Evolutionary conservation across 1,139 yeast species (phyloP).

Genomic region (Debaryomyces sp.): DNA sequence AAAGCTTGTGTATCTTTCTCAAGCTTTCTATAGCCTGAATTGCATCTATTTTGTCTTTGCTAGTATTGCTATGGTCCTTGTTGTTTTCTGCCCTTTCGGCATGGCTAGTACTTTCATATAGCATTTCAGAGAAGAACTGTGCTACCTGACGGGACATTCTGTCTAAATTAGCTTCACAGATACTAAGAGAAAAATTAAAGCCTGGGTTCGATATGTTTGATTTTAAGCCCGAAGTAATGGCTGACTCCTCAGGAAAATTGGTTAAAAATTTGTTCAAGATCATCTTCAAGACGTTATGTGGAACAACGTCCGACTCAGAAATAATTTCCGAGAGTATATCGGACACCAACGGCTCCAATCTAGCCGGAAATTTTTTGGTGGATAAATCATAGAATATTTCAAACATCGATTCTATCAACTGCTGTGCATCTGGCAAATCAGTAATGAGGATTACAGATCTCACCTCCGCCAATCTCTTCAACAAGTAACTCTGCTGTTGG

Average conservation of each 20-base stretch:
- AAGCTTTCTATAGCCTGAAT: conserved; percentile 45
- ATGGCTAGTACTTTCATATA: conserved; percentile 51
- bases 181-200: conserved; percentile 63
- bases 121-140: conserved; percentile 76
- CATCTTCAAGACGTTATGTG: conserved; percentile 61
- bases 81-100: conserved; percentile 24
- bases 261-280: conserved; percentile 56
- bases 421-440: conserved; percentile 67
- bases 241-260: conserved; percentile 17
- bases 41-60: conserved; percentile 14
- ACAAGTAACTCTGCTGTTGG: conserved; percentile 64
- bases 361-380: conserved; percentile 40
- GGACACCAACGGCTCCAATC: conserved; percentile 60
- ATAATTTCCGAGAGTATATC: conserved; percentile 78
- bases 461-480: conserved; percentile 75
- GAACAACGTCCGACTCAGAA: conserved; percentile 72
- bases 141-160: conserved; percentile 78
- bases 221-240: conserved; percentile 15
- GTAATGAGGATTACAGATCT: conserved; percentile 78
- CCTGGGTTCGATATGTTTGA: conserved; percentile 53
- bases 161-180: conserved; percentile 74
- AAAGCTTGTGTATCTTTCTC: conserved; percentile 61
- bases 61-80: conserved; percentile 6
- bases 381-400: conserved; percentile 62
- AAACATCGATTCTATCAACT: conserved; percentile 59